A percentile compares a stretch with the other conserved stretches of the same genome.
phyloP scores from a whole-genome alignment of 2,329 filamentous ascomycete genomes.

The Mariannaea elegans region DNA sequence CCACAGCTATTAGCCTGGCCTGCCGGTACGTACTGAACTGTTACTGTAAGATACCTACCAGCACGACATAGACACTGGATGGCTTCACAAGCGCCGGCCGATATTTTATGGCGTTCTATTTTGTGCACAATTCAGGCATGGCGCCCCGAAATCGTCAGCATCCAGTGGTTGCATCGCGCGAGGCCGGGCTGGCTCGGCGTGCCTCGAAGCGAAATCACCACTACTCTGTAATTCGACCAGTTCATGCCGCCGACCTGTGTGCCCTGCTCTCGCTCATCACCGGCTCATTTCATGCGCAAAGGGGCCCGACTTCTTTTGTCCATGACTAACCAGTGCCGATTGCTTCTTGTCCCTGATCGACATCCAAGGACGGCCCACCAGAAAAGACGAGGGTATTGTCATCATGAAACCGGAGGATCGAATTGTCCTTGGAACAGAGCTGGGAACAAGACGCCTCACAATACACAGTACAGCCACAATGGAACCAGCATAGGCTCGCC shows the following conservation, averaged over 20 bases:
- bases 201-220: conserved; percentile 33
- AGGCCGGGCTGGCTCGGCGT: conserved; percentile 17
- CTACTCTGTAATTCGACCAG: conserved; percentile 16
- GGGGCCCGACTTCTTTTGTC: conserved; percentile 2
- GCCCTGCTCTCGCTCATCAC: conserved; percentile 9
- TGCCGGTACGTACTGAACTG: not conserved
- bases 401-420: conserved; percentile 17
- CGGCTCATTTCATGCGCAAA: not conserved
- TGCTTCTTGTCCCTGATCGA: conserved; percentile 9
- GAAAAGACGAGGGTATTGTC: not conserved
- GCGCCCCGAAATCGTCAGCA: conserved; percentile 5
- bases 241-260: conserved; percentile 25
- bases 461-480: not conserved
- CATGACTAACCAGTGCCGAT: not conserved
- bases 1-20: not conserved
- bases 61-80: not conserved
- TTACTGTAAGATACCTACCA: not conserved
- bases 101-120: conserved; percentile 11
- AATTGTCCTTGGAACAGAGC: conserved; percentile 3
- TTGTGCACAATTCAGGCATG: conserved; percentile 18
- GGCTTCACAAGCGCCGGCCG: conserved; percentile 7
- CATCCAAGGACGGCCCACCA: not conserved
- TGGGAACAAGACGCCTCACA: not conserved
- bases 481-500: not conserved
- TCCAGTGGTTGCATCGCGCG: conserved; percentile 21